Evolutionary conservation across 163 green algal genomes (phyloP).

Genomic region (Chlorella variabilis): DNA sequence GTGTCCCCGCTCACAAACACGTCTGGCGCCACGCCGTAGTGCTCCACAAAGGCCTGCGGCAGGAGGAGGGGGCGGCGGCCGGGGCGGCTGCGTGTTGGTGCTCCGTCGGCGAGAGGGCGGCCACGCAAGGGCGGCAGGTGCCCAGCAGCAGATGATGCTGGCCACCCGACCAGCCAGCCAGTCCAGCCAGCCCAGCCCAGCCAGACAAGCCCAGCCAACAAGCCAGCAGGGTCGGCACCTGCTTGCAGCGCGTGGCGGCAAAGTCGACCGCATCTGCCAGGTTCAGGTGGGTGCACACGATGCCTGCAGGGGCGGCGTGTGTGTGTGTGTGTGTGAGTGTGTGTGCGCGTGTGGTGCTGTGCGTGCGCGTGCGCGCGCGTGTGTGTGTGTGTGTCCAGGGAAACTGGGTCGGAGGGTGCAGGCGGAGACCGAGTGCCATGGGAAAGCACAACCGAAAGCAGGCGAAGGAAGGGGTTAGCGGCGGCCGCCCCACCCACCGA

Average conservation of each 20-base stretch:
- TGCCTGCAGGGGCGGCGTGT: conserved; percentile 42
- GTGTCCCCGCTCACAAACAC: conserved; percentile 69
- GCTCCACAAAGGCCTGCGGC: conserved; percentile 85
- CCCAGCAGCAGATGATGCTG: neutral
- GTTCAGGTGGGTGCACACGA: conserved; percentile 77
- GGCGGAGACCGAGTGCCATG: no score
- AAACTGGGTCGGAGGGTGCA: neutral
- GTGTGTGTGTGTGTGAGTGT: no score
- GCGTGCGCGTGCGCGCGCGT: no score
- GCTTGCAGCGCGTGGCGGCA: conserved; percentile 67
- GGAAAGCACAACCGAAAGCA: no score
- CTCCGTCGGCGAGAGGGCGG: no score
- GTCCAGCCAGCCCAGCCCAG: neutral
- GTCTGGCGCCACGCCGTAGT: conserved; percentile 79
- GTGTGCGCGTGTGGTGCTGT: no score
- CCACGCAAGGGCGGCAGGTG: no score
- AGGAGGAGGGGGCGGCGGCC: neutral
- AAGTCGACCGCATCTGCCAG: conserved; percentile 77
- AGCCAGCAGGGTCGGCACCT: conserved; percentile 61
- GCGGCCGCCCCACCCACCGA: conserved; percentile 2
- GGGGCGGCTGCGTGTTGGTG: neutral
- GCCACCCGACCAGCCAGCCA: no score
- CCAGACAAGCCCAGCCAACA: neutral
- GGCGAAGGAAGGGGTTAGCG: no score
- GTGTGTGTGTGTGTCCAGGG: no score